Evolutionary conservation across 805 yeast species (phyloP).

Genomic region (Cyberlindnera samutprakarnensis): DNA sequence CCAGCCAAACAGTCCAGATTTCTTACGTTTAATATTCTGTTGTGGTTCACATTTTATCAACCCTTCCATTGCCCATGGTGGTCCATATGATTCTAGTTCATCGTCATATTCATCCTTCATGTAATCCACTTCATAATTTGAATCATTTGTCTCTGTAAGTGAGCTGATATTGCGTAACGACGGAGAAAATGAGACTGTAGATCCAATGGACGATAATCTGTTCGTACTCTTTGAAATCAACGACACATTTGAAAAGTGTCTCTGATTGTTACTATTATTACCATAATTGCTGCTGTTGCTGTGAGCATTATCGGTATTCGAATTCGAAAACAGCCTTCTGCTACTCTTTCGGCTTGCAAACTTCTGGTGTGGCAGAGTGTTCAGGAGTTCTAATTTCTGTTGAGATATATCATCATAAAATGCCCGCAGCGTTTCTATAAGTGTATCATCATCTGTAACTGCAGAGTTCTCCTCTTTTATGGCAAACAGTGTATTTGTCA

Average conservation of each 20-base stretch:
- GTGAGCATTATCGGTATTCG: too few species aligned
- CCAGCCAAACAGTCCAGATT: conserved; percentile 21
- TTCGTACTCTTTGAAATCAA: conserved; percentile 13
- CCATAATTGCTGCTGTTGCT: too few species aligned
- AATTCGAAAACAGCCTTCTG: too few species aligned
- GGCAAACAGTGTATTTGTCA: conserved; percentile 43
- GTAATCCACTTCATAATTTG: conserved; percentile 23
- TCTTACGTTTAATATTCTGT: conserved; percentile 3
- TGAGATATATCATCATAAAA: conserved; percentile 30
- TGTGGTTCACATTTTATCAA: conserved; percentile 30
- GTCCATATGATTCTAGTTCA: conserved; percentile 57
- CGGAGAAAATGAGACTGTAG: conserved; percentile 6
- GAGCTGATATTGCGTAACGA: conserved; percentile 7
- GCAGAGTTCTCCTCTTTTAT: conserved; percentile 21
- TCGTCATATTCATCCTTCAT: conserved; percentile 44
- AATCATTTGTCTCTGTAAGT: conserved; percentile 8
- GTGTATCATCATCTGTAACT: background rate
- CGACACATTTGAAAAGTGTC: conserved; percentile 14
- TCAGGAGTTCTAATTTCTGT: conserved; percentile 12
- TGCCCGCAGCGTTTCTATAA: conserved; percentile 19
- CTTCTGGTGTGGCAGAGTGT: conserved; percentile 2
- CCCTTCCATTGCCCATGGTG: conserved; percentile 78
- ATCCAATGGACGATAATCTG: conserved; percentile 21
- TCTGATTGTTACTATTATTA: too few species aligned
- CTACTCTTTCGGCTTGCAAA: conserved; percentile 5